Percentiles rank a stretch among this genome's conserved stretches.
phyloP scores from a whole-genome alignment of 148 eudicot species.

The Fagopyrum homotropicum region DNA sequence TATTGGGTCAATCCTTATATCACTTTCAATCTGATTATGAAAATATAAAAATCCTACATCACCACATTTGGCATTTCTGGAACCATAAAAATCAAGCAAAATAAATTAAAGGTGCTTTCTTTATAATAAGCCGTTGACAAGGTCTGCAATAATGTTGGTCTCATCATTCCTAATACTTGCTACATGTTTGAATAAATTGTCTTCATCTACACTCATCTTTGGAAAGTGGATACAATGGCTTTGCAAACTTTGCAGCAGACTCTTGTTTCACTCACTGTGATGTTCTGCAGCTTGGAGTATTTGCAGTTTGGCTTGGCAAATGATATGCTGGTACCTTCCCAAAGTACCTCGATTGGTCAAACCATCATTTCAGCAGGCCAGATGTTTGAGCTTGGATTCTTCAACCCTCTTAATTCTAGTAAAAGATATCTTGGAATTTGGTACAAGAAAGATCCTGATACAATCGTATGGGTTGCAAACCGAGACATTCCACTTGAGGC shows the following conservation, averaged over 20 bases:
- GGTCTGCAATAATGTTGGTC: neutral
- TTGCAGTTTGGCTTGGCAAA: neutral
- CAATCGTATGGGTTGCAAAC: slow-evolving; percentile 46
- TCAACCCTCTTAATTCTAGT: slow-evolving; percentile 20
- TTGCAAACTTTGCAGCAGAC: neutral
- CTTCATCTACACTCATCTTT: neutral
- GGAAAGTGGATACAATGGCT: neutral
- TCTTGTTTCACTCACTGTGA: neutral
- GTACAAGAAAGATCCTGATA: slow-evolving; percentile 30
- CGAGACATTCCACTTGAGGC: slow-evolving; percentile 25
- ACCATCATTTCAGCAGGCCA: slow-evolving; percentile 18
- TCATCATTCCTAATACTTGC: neutral
- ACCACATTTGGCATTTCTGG: neutral
- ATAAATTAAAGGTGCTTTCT: neutral
- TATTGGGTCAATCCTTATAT: neutral
- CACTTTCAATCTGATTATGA: neutral
- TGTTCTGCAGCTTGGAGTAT: neutral
- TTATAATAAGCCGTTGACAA: neutral
- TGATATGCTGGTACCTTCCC: slow-evolving; percentile 2
- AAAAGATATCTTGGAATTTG: slow-evolving; percentile 28
- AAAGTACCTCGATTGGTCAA: neutral
- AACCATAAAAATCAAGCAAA: neutral
- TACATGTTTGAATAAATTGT: neutral
- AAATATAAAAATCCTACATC: neutral
- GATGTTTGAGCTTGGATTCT: slow-evolving; percentile 27